Base-by-base conservation (phyloP, 2,329 filamentous ascomycete species). In the Eutypella sp. region DNA sequence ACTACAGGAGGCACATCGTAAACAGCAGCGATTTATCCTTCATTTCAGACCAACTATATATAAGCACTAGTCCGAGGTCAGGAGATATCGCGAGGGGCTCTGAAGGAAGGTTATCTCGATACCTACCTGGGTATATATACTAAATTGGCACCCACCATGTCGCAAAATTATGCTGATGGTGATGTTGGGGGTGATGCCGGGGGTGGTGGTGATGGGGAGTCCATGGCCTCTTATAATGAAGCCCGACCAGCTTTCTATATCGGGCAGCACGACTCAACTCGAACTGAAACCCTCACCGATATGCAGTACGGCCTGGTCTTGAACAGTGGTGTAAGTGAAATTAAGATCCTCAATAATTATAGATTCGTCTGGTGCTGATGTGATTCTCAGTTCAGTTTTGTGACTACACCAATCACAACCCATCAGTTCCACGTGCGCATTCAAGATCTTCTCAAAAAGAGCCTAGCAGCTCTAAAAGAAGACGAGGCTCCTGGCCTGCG, bases 371-470 rank as follows among this genome's bases (percentile, higher is more conserved):
- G 5, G 55, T 49, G 58, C 46, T 45, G 43, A 45, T 41, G 40
- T 42, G 43, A 49, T 45, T 51, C 31, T 19, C 55, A 91, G 86
- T 89, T 92, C 71, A 81, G 84, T 61, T 88, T 90, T 71, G 76
- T 87, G 52, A 91, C 87, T 4, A 83, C 82, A 16, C 85, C 87
- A 42, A 84, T 95, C 61, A 92, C 87, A 33, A 93, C 86, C 58
- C 65, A 72, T 18, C 75, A 82, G 58, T 93, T 92, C 65, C 83
- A 82, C 51, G 72, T 79, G 23, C 78, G 86, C 46, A 81, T 93
- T 15, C 72, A 85, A 53, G 70, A 72, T 20, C 70, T 87, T 24
- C 71, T 87, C 25, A 73, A 77, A 37, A 65, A 71, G 38, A 80
- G 87, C 59, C 65, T 79, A 10, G 61, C 70, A 4, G 60, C 70